Evolutionary conservation across 805 yeast genomes (phyloP), one percentile per base, ranked within the genome.

Genomic region (Kodamaea fukazawae): DNA sequence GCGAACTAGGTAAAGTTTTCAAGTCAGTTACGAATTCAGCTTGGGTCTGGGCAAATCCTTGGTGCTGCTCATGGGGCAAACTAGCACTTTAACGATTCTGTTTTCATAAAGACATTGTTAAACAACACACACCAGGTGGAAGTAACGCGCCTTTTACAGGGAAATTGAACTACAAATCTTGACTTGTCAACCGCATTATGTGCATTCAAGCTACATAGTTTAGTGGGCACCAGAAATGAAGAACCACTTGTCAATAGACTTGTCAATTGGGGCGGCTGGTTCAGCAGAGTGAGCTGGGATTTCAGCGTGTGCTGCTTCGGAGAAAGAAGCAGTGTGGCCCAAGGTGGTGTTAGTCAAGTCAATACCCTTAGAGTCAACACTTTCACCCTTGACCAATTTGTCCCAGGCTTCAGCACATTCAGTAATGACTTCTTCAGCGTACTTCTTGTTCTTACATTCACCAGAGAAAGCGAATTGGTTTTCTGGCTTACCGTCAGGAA

Each of bases 201-300:
- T n/a, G n/a, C n/a, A n/a, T n/a, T n/a, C n/a, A n/a, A 20, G 23
- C 23, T 20, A 20, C 5, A 6, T 20, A 20, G 42, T 31, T 56
- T 65, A 69, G 54, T 69, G 73, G 48, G 85, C 81, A 71, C 91
- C 93, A 45, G 91, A 87, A 62, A 91, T 91, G 81, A 81, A 91
- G 79, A 93, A 91, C 99, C 99, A 91, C 75, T 91, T 91, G 79
- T 91, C 98, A 63, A 91, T 73, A 41, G 96, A 87, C 71, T 86
- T 80, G 76, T 91, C 99, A 65, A 93, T 87, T 68, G 96, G 95
- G 49, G 95, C 96, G 63, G 90, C 89, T 49, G 90, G 77, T 51
- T 71, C 65, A 50, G 84, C 79, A 54, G 78, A 56, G 55, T 86
- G 95, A 43, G 77, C 75, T 53, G 96, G 95, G 43, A 87, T 61